Evolutionary conservation across 2,329 filamentous ascomycete genomes (phyloP), one percentile per base, ranked within the genome.

Genomic region (Alternaria sp.): DNA sequence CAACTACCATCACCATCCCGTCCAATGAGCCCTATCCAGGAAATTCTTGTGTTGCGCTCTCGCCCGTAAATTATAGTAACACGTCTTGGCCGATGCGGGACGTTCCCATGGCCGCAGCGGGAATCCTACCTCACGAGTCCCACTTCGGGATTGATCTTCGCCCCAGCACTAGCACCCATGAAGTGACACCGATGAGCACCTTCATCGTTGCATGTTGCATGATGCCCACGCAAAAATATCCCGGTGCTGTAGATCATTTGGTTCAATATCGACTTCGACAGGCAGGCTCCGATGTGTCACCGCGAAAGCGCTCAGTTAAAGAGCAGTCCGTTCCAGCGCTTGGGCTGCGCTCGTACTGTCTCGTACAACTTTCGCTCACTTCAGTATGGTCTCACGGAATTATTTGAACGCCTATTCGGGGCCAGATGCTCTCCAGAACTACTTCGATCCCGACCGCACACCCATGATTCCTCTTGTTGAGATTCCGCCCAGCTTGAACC

Each of bases 391-490:
- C 19, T 45, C 59, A 46, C 23, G 54, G 23, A 71, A 67, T 40
- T 26, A 49, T 30, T 51, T 70, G 19, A 90, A 90, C 70, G 84
- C 89, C 11, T 90, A 86, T 73, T 84, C 80, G 43, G 88, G 88
- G 4, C 82, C 85, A 9, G 82, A 88, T 68, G 85, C 88, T 5
- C 71, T 90, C 61, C 83, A 80, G 50, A 78, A 88, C 19, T 90
- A 89, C 74, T 89, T 88, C 67, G 79, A 90, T 65, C 88, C 88
- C 0, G 86, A 89, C 57, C 79, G 75, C 1, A 81, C 84, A 23
- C 87, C 88, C 3, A 87, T 86, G 0, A 71, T 90, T 9, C 88
- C 88, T 1, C 81, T 90, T 2, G 86, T 90, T 6, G 88, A 90
- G 76, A 77, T 90, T 4, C 88, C 88, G 0, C 80, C 82, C 15